These are phyloP conservation scores for Terfezia claveryi DNA, from an alignment of 495 filamentous ascomycete species.

Conservation along the genomic window DNA sequence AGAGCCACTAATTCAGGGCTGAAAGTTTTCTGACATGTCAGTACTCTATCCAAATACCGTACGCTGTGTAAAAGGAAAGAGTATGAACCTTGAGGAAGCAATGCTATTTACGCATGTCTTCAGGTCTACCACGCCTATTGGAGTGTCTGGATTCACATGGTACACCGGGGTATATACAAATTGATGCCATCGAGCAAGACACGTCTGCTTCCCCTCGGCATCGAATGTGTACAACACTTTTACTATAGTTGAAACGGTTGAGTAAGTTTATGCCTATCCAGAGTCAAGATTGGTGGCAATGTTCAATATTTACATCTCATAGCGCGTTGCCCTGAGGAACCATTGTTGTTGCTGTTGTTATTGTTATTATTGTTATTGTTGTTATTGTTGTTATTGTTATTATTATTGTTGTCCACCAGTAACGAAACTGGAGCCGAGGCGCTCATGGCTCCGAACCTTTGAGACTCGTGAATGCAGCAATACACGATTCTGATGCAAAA, in stretches of 20 bases:
- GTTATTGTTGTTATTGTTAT: no score
- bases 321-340: neutral
- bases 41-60: conserved; percentile 3
- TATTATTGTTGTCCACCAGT: no score
- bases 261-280: no score
- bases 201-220: conserved; percentile 68
- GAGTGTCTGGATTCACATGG: conserved; percentile 48
- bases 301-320: neutral
- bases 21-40: conserved; percentile 15
- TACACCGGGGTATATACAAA: conserved; percentile 59
- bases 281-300: no score
- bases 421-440: neutral
- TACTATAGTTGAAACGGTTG: conserved; percentile 28
- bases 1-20: conserved; percentile 77
- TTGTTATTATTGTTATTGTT: no score
- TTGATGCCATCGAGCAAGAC: conserved; percentile 73
- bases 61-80: conserved; percentile 2
- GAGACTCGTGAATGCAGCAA: no score
- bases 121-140: conserved; percentile 76
- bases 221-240: conserved; percentile 97
- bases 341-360: neutral
- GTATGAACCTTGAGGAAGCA: conserved; percentile 38
- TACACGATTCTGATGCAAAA: no score
- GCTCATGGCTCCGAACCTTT: neutral
- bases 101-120: conserved; percentile 81